Base-by-base conservation (phyloP, 2,329 filamentous ascomycete genomes). In the Amphichorda felina region DNA sequence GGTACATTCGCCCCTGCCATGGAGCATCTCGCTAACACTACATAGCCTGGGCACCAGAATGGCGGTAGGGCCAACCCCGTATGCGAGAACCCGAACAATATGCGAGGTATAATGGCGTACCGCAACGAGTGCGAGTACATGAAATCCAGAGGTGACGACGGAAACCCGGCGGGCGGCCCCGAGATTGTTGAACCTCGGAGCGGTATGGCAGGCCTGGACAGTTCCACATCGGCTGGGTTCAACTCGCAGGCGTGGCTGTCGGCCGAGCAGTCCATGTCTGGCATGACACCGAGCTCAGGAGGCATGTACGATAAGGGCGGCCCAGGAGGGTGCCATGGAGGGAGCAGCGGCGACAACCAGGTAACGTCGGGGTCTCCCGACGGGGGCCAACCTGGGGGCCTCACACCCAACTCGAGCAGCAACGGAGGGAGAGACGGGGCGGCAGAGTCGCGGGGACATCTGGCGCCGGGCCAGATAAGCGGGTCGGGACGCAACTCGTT, bases 351-450 rank as follows among this genome's bases (percentile, higher is more conserved):
- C n/a, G 54, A 57, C 13, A 56, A 55, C 16, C 66, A 64, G 35
- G 66, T 69, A 29, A 48, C 64, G 37, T 67, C 64, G 30, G 58
- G 55, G 4, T 72, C 70, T 0, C 62, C 69, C 3, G 68, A 70
- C 14, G 61, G 59, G 16, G 61, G 59, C 6, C 56, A 56, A 33
- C 75, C 72, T 3, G 71, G 63, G 40, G 58, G 68, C n/a, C 70
- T 65, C 16, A 78, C 74, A 9, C 74, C 74, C 3, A 76, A 71
- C 45, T 78, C 74, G 4, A 49, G 44, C 40, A 50, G 38, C 38
- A 44, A 41, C 28, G 42, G 45, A 16, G 53, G 56, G 11, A 42
- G 32, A 5, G 37, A 43, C 22, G n/a, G 25, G 25, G 25, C 9
- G 30, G 15, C 40, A 14, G 18, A 15, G 28, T 25, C 4, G 14